Base-by-base conservation (phyloP, 1,284 basidiomycete genomes). In the Microbotryum violaceum region DNA sequence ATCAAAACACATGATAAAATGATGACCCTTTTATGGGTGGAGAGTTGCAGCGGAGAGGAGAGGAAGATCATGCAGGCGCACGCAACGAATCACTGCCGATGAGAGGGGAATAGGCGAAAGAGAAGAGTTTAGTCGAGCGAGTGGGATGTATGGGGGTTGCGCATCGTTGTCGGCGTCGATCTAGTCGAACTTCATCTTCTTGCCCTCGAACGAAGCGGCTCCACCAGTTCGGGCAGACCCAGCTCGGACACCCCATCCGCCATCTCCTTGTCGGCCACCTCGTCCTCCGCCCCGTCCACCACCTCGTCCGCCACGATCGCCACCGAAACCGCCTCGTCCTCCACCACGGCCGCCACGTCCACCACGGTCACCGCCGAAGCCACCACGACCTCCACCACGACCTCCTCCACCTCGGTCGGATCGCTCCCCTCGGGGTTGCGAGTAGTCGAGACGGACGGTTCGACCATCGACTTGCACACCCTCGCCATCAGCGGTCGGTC, bases 401-500 rank as follows among this genome's bases (percentile, higher is more conserved):
- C 67, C 71, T 27, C 70, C 60, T 20, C 57, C 52, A 25, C 72
- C 70, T 33, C 71, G 63, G 45, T 78, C 78, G 61, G 82, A 83
- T 63, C 77, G 78, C 62, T 78, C 77, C 70, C 86, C 85, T 72
- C 91, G 82, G 9, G 93, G 92, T 69, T 88, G 87, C 33, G 91
- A 91, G 77, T 83, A 97, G 79, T 98, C 94, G 55, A 97, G 77
- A 63, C 94, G 83, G 66, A 96, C 79, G 45, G 79, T 73, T 57
- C 96, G 84, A 8, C 93, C 93, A 47, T 86, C 89, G 56, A 98
- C 81, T 65, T 93, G 89, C 65, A 81, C 77, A 55, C 90, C 90
- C 56, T 83, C 81, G 54, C 85, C 79, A n/a, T 60, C 25, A 23
- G 65, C 58, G 42, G 70, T 72, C 8, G 64, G 62, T 27, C 65